Conservation (phyloP, 768 basidiomycete genomes). For the Tricholoma bakamatsutake region DNA sequence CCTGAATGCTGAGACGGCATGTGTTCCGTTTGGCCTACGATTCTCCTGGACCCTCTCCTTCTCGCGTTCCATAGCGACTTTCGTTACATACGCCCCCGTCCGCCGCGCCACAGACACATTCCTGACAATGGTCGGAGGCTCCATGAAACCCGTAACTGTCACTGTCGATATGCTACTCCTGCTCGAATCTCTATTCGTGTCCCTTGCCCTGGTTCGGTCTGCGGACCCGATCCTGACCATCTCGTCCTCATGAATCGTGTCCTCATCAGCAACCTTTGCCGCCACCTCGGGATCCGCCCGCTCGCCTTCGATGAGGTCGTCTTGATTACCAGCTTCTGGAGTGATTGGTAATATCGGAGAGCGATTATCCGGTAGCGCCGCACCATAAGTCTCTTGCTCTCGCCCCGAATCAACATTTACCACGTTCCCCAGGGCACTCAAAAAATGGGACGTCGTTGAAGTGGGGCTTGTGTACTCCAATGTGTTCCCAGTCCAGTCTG, state of each 20-base stretch:
- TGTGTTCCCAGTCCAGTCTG: slow-evolving; percentile 4
- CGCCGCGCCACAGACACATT: slow-evolving; percentile 43
- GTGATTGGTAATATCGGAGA: slow-evolving; percentile 23
- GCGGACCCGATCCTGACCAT: slow-evolving; percentile 8
- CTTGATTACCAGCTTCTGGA: neutral
- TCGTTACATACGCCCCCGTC: slow-evolving; percentile 38
- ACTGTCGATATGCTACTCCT: slow-evolving; percentile 44
- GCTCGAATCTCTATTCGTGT: slow-evolving; percentile 37
- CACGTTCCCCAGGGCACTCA: slow-evolving; percentile 10
- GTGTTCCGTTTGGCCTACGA: neutral
- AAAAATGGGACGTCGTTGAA: slow-evolving; percentile 10
- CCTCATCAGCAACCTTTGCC: neutral
- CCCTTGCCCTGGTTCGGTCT: slow-evolving; percentile 8
- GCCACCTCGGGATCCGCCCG: neutral
- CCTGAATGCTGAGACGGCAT: slow-evolving; percentile 1
- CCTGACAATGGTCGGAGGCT: slow-evolving; percentile 34
- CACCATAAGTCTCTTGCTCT: slow-evolving; percentile 4
- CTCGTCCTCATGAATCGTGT: slow-evolving; percentile 13
- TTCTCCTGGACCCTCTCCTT: neutral
- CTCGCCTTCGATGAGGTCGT: neutral
- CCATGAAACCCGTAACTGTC: slow-evolving; percentile 32
- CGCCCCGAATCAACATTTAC: slow-evolving; percentile 3
- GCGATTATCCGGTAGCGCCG: slow-evolving; percentile 21
- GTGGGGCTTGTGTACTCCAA: slow-evolving; percentile 3
- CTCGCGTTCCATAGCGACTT: slow-evolving; percentile 7